phyloP scores from a whole-genome alignment of 768 basidiomycete genomes.

The Clitopilus passeckerianus region DNA sequence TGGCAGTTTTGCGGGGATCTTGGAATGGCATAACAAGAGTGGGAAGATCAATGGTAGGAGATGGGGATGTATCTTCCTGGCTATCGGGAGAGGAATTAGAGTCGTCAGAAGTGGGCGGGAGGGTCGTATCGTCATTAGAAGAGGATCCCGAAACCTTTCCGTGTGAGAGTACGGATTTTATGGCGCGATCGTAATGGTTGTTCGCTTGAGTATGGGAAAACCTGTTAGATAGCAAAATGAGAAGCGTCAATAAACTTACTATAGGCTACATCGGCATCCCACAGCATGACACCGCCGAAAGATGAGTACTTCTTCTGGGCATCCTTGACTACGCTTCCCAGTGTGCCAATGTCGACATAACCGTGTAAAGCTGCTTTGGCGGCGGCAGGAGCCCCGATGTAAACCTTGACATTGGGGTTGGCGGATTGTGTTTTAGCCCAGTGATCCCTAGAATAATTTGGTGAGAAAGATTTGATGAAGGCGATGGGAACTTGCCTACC shows the following conservation, averaged over 20 bases:
- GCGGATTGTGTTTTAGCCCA: constrained; percentile 59
- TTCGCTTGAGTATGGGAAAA: constrained; percentile 27
- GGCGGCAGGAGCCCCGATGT: constrained; percentile 53
- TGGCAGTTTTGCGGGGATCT: constrained; percentile 27
- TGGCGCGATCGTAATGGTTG: constrained; percentile 40
- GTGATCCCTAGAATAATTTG: constrained; percentile 33
- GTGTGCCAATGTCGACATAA: constrained; percentile 40
- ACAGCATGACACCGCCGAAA: constrained; percentile 54
- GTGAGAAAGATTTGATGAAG: background rate
- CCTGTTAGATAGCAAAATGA: background rate
- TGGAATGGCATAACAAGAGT: constrained; percentile 13
- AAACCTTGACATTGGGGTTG: constrained; percentile 55
- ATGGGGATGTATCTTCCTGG: background rate
- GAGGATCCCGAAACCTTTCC: constrained; percentile 14
- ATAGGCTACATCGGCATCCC: constrained; percentile 36
- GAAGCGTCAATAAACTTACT: constrained; percentile 29
- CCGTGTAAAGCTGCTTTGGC: constrained; percentile 46
- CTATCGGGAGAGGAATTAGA: constrained; percentile 1
- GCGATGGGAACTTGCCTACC: constrained; percentile 21
- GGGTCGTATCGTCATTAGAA: constrained; percentile 6
- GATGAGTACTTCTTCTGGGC: constrained; percentile 50
- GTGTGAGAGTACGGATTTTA: constrained; percentile 40
- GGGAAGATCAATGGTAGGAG: constrained; percentile 3
- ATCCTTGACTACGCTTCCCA: constrained; percentile 35
- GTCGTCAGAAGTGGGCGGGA: constrained; percentile 2